Evolutionary conservation across 1,284 basidiomycete genomes (phyloP).

Genomic region (Sparassis latifolia): DNA sequence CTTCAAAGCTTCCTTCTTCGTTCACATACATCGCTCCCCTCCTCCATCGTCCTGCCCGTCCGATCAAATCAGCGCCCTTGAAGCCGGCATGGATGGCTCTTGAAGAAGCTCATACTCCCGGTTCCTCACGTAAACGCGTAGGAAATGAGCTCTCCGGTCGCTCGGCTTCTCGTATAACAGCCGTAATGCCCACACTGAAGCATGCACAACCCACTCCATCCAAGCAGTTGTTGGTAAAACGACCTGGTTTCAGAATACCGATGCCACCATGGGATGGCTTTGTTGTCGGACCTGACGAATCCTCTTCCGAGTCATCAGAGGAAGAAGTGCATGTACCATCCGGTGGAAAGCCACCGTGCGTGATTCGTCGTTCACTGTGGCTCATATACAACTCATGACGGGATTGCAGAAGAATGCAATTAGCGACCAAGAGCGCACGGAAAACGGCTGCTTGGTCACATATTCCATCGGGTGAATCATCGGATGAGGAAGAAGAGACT

Average conservation of each 20-base stretch:
- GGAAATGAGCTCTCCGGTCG: conserved; percentile 1
- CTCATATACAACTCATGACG: too few species aligned
- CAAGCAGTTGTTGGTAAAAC: not conserved
- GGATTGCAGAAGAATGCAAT: too few species aligned
- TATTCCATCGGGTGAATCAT: too few species aligned
- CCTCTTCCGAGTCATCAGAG: too few species aligned
- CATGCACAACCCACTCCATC: not conserved
- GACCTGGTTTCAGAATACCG: not conserved
- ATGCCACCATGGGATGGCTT: not conserved
- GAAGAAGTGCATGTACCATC: too few species aligned
- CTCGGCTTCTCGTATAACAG: not conserved
- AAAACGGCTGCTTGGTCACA: too few species aligned
- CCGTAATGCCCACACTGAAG: not conserved
- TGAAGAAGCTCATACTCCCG: not conserved
- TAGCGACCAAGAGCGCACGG: too few species aligned
- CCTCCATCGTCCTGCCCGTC: not conserved
- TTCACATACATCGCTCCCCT: conserved; percentile 9
- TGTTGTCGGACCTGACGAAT: not conserved
- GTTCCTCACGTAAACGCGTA: conserved; percentile 1
- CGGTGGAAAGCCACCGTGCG: too few species aligned
- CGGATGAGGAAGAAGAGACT: too few species aligned
- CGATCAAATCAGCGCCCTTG: conserved; percentile 4
- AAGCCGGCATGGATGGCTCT: conserved; percentile 2
- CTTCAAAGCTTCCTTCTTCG: conserved; percentile 10
- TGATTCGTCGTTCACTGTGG: too few species aligned